Conservation (phyloP, 805 yeast genomes). For the Cyberlindnera veronae region DNA sequence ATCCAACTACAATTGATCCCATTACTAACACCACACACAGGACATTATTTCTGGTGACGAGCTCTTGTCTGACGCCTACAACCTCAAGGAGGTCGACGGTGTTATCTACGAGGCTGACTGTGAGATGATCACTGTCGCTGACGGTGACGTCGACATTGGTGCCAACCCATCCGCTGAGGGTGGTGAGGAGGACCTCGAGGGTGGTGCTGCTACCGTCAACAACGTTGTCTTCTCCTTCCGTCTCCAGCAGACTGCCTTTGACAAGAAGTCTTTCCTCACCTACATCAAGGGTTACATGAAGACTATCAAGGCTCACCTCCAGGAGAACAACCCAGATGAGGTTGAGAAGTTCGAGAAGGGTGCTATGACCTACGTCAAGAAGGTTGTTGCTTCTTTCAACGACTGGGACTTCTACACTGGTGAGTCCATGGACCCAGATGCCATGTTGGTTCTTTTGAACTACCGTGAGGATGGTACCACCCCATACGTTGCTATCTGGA, state of each 20-base stretch:
- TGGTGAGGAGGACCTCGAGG: conserved; percentile 75
- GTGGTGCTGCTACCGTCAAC: conserved; percentile 88
- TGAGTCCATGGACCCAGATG: conserved; percentile 99
- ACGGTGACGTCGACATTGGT: conserved; percentile 96
- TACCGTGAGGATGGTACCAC: conserved; percentile 99
- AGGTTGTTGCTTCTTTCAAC: conserved; percentile 90
- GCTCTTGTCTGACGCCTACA: conserved; percentile 96
- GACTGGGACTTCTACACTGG: conserved; percentile 99
- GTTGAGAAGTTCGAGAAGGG: conserved; percentile 94
- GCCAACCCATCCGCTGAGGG: conserved; percentile 99
- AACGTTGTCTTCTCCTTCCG: conserved; percentile 98
- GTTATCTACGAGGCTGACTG: conserved; percentile 98
- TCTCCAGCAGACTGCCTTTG: conserved; percentile 91
- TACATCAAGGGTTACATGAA: conserved; percentile 99
- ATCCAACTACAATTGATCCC: no score
- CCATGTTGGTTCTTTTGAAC: conserved; percentile 95
- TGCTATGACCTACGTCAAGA: conserved; percentile 94
- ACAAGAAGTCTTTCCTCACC: conserved; percentile 95
- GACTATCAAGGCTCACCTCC: conserved; percentile 84
- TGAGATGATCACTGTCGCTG: conserved; percentile 82
- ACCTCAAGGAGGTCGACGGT: conserved; percentile 77
- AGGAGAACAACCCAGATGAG: conserved; percentile 85
- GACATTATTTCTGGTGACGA: conserved; percentile 95
- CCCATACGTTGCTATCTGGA: conserved; percentile 97
- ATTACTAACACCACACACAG: conserved; percentile 36